Conservation (phyloP, 176 grass and related monocot genomes). For the Rhipidocladum racemiflorum region DNA sequence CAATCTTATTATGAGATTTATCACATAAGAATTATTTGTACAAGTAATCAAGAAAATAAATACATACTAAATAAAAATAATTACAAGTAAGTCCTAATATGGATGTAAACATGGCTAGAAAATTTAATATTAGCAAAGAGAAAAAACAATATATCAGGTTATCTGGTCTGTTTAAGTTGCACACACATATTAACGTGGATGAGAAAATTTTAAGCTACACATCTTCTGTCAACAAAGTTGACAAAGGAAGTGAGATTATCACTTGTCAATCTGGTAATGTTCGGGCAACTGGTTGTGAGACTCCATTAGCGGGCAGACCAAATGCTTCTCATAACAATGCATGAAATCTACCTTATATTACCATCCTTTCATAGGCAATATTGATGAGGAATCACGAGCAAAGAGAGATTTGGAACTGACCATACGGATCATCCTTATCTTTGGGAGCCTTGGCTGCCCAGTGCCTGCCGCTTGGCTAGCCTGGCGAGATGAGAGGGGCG, state of each 20-base stretch:
- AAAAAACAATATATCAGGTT: neutral
- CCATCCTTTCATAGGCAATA: neutral
- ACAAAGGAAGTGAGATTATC: neutral
- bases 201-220: conserved; percentile 13
- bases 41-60: conserved; percentile 22
- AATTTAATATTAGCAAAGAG: neutral
- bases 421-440: conserved; percentile 89
- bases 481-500: conserved; percentile 1
- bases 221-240: conserved; percentile 21
- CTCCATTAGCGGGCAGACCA: neutral
- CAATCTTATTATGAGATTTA: conserved; percentile 11
- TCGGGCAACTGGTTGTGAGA: neutral
- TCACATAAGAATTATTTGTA: neutral
- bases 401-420: conserved; percentile 37
- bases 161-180: neutral
- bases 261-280: neutral
- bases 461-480: conserved; percentile 25
- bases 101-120: neutral
- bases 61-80: conserved; percentile 19
- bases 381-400: neutral
- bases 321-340: neutral
- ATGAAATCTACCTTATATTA: neutral
- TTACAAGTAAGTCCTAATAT: conserved; percentile 7
- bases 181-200: neutral
- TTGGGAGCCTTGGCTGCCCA: conserved; percentile 74